These are phyloP conservation scores for Neurospora tetraspora DNA, from an alignment of 495 filamentous ascomycete genomes.

Conservation along the genomic window DNA sequence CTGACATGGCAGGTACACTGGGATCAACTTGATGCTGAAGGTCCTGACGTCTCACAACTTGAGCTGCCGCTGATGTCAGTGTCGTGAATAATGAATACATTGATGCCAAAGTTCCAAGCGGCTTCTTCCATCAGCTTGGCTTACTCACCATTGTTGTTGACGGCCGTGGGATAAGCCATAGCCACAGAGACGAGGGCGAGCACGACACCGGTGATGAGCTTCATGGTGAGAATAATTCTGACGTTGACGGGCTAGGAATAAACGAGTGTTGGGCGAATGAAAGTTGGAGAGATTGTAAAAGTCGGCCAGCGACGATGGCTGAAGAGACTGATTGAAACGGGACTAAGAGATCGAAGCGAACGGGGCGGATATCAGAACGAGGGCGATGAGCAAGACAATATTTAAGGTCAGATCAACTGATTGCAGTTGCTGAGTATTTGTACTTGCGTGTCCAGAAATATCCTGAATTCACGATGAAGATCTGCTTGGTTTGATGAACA, in stretches of 20 bases:
- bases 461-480: conserved; percentile 10
- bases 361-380: conserved; percentile 13
- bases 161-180: conserved; percentile 26
- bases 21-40: conserved; percentile 15
- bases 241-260: conserved; percentile 4
- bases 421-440: conserved; percentile 23
- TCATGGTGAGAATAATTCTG: conserved; percentile 35
- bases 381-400: conserved; percentile 11
- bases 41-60: conserved; percentile 19
- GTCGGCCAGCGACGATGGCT: conserved; percentile 39
- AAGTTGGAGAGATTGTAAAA: conserved; percentile 19
- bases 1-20: conserved; percentile 27
- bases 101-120: background rate
- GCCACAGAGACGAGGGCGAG: conserved; percentile 38
- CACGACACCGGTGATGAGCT: conserved; percentile 36
- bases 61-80: conserved; percentile 6
- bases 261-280: background rate
- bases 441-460: conserved; percentile 14
- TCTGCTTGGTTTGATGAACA: conserved; percentile 14
- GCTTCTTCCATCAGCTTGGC: background rate
- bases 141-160: conserved; percentile 22
- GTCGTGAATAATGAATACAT: background rate
- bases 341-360: conserved; percentile 13
- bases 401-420: conserved; percentile 7
- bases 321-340: background rate